Percentiles rank a stretch among this genome's conserved stretches.
Conservation (phyloP, 2,329 filamentous ascomycete genomes). For the Decorospora gaudefroyi region DNA sequence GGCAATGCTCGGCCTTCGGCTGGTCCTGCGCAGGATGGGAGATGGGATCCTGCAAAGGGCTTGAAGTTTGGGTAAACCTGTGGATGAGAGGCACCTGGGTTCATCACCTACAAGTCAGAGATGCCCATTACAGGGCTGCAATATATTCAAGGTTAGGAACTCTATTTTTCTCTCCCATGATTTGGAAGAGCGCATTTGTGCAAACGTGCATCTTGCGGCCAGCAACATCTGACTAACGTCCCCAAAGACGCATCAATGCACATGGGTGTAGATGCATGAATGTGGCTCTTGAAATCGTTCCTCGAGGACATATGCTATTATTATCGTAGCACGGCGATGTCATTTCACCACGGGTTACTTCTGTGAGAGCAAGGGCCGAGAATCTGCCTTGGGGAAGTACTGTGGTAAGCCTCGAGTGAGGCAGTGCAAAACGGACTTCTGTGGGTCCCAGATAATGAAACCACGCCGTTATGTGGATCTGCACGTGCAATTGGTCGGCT, state of each 20-base stretch:
- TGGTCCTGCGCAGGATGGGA: slow-evolving; percentile 43
- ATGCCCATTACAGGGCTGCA: slow-evolving; percentile 6
- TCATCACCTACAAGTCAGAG: neutral
- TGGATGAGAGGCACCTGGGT: too few relatives aligned
- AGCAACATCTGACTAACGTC: too few relatives aligned
- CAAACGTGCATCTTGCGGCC: too few relatives aligned
- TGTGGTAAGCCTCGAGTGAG: slow-evolving; percentile 19
- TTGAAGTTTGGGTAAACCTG: slow-evolving; percentile 46
- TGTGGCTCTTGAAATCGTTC: slow-evolving; percentile 3
- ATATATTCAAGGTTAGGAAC: too few relatives aligned
- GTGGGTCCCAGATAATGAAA: slow-evolving; percentile 15
- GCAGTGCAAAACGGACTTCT: slow-evolving; percentile 26
- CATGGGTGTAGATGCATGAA: slow-evolving; percentile 4
- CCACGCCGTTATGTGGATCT: too few relatives aligned
- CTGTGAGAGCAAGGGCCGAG: slow-evolving; percentile 13
- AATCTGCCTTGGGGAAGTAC: slow-evolving; percentile 35
- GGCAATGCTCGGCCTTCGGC: slow-evolving; percentile 39
- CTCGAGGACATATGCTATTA: slow-evolving; percentile 16
- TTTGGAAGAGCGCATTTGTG: too few relatives aligned
- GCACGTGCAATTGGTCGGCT: slow-evolving; percentile 9
- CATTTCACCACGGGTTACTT: slow-evolving; percentile 12
- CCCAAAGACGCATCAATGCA: neutral
- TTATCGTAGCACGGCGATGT: slow-evolving; percentile 11
- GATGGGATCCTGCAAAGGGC: slow-evolving; percentile 49
- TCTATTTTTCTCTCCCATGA: too few relatives aligned